Base-by-base conservation (phyloP, 148 eudicot genomes). In the Cornus florida region DNA sequence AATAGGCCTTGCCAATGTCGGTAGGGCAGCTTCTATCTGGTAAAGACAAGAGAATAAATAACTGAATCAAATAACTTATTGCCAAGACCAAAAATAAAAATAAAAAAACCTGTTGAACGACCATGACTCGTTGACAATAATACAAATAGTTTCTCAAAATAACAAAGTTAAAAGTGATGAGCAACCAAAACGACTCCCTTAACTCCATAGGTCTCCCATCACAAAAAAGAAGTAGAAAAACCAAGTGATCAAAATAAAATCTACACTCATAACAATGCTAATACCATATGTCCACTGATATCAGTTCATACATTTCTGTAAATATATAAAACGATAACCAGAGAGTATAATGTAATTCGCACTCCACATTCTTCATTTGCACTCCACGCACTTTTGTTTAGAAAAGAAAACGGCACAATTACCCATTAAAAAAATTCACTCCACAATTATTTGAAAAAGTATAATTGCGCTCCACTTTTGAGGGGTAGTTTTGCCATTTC, bases 21-120 rank as follows among this genome's bases (percentile, higher is more conserved):
- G 99, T 73, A 96, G 89, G 71, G 92, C 94, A 80, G 97, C 77
- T 88, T 96, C 99, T 79, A 96, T 93, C 99, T 96, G 86, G 70
- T 60, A 81, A 41, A 53, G 39, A 22, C 41, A 67, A 22, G 56
- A 73, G 48, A 64, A 33, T 50, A 69, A 22, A 75, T n/a, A 3
- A 69, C 22, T 13, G 23, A 62, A 62, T 62, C 66, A 57, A 57
- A 57, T 17, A 57, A 14, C 17, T 13, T 4, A 0, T 13, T 57
- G 5, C 64, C 64, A 57, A 57, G 64, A 17, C 64, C 20, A 10
- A 13, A 57, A 57, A 28, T 28, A 28, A 57, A 57, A 57, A 57
- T 57, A 14, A 60, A 74, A 73, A 5, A 23, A 59, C 23, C 19
- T 43, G 70, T 65, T 57, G 74, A 57, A 59, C 35, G 9, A 56